Base-by-base conservation (phyloP, 306 rosid species). In the Acmispon strigosus region DNA sequence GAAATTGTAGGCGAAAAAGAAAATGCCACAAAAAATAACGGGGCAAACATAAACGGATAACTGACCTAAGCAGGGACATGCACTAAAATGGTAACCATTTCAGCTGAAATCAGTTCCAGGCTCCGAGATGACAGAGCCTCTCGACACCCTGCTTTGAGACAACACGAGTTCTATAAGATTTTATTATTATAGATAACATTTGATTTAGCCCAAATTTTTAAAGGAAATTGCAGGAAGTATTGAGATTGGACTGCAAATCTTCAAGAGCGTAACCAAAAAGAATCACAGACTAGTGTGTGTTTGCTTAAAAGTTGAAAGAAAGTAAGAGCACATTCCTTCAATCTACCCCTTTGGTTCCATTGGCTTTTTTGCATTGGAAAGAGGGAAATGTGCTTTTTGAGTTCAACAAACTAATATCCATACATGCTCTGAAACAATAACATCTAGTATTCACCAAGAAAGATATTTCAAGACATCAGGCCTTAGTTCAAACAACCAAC, bases 91-190 rank as follows among this genome's bases (percentile, higher is more conserved):
- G 83, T 83, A 85, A 87, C 89, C 96, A 82, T 92, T 84, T 89
- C 98, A 82, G 91, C 98, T 82, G 98, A 88, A 89, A 86, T 92
- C 96, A 80, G 88, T 86, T 73, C 92, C 96, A 79, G 89, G 90
- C 96, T 89, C 91, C 86, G 84, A 78, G 91, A 88, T 80, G 91
- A 86, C 88, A 92, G 92, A 92, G 96, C 92, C 98, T 85, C 96
- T 78, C 83, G 91, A 78, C 96, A 81, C 87, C 98, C 98, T 92
- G 98, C 96, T 92, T 89, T 61, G 90, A 90, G 96, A 92, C 92
- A 92, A 92, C 77, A 85, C 53, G 82, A 92, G 96, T 84, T 85
- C 81, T 88, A 88, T 88, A 85, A 90, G 94, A 78, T 81, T 78
- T 73, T 79, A 86, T 66, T 55, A 66, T 76, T 78, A 72, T 57